Conservation (phyloP, 176 grass and related monocot genomes). For the Alopecurus myosuroides region DNA sequence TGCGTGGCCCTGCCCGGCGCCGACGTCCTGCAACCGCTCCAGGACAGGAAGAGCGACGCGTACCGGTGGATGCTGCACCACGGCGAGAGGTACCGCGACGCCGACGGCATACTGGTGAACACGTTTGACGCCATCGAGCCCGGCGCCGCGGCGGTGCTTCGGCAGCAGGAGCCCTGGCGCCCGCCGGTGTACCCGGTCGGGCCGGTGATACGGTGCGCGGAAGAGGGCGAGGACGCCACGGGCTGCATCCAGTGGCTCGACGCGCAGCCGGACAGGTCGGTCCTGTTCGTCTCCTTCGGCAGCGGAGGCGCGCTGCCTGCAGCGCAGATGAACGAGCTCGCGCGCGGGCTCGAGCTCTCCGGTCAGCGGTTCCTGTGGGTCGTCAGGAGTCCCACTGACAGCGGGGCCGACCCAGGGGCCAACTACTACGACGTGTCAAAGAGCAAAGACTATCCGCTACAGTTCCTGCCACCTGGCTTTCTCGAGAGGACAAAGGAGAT, state of each 20-base stretch:
- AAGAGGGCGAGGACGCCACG: not conserved
- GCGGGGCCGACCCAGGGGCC: not conserved
- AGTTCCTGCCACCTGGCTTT: slow-evolving; percentile 15
- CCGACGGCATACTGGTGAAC: slow-evolving; percentile 46
- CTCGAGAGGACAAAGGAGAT: slow-evolving; percentile 4
- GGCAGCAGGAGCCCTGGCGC: not conserved
- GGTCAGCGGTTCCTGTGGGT: slow-evolving; percentile 38
- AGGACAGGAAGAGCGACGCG: slow-evolving; percentile 30
- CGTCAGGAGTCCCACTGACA: slow-evolving; percentile 28
- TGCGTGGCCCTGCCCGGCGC: slow-evolving; percentile 38
- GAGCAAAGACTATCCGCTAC: not conserved
- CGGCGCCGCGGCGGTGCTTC: slow-evolving; percentile 13
- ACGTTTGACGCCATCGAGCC: slow-evolving; percentile 48
- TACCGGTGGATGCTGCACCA: slow-evolving; percentile 52
- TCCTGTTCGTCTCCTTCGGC: slow-evolving; percentile 52
- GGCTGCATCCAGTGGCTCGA: slow-evolving; percentile 41
- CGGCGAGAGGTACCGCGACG: slow-evolving; percentile 31
- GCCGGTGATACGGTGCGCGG: not conserved
- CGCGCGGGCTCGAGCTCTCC: slow-evolving; percentile 34
- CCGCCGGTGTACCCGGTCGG: slow-evolving; percentile 45
- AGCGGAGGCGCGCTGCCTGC: slow-evolving; percentile 4
- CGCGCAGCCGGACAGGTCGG: slow-evolving; percentile 22
- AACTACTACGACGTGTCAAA: slow-evolving; percentile 16
- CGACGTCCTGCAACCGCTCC: slow-evolving; percentile 39
- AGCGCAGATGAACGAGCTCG: slow-evolving; percentile 37